These are phyloP conservation scores for Boletus subparvulus DNA, from an alignment of 768 basidiomycete genomes.

Conservation along the genomic window DNA sequence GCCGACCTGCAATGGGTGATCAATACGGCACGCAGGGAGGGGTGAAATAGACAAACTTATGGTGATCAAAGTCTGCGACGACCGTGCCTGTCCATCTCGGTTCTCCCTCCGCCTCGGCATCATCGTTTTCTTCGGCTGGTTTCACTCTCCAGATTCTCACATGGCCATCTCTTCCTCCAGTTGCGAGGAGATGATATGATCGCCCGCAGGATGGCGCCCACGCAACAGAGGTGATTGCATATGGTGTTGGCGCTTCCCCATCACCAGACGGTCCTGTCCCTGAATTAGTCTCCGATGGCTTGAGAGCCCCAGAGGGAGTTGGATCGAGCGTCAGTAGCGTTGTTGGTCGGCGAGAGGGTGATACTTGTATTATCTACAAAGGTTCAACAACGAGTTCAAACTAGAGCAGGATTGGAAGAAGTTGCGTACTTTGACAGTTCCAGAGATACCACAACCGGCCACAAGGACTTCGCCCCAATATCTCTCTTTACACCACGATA, in stretches of 20 bases:
- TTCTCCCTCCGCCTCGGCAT: constrained; percentile 43
- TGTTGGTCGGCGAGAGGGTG: constrained; percentile 62
- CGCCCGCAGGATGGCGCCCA: constrained; percentile 96
- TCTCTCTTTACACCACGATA: constrained; percentile 94
- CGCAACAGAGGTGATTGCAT: constrained; percentile 76
- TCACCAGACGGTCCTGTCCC: constrained; percentile 27
- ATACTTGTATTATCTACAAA: constrained; percentile 70
- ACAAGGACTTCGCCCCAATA: constrained; percentile 95
- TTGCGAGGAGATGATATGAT: constrained; percentile 91
- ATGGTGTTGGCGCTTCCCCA: constrained; percentile 42
- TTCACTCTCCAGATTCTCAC: constrained; percentile 89
- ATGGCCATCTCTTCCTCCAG: constrained; percentile 82
- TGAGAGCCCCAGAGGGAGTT: constrained; percentile 33
- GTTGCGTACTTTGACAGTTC: constrained; percentile 67
- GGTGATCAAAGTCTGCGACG: constrained; percentile 87
- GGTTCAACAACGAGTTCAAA: constrained; percentile 1
- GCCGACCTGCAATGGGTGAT: constrained; percentile 48
- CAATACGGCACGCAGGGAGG: background rate
- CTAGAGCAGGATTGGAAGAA: background rate
- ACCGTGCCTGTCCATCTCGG: constrained; percentile 68
- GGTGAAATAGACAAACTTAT: constrained; percentile 49
- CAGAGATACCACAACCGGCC: constrained; percentile 67
- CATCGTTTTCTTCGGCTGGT: constrained; percentile 49
- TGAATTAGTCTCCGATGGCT: constrained; percentile 21
- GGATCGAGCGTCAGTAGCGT: constrained; percentile 57